These are phyloP conservation scores for Jackrogersella minutella DNA, from an alignment of 495 filamentous ascomycete genomes.

Conservation along the genomic window DNA sequence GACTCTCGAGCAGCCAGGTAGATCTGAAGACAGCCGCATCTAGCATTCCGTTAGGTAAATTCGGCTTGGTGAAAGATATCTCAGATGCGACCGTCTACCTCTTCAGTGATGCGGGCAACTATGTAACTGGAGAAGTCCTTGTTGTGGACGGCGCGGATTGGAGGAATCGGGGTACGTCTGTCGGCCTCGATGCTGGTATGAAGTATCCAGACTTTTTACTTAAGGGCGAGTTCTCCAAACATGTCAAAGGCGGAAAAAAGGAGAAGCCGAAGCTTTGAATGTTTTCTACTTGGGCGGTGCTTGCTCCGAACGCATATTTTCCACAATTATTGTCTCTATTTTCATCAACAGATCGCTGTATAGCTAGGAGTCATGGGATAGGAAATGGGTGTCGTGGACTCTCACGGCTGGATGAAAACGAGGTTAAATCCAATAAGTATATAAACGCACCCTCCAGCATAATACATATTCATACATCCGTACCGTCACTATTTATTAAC, in stretches of 20 bases:
- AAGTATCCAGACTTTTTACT: constrained; percentile 56
- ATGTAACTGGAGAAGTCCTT: constrained; percentile 78
- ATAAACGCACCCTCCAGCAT: too few relatives aligned
- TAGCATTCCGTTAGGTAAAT: constrained; percentile 71
- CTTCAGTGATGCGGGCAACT: constrained; percentile 83
- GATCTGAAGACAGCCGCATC: constrained; percentile 42
- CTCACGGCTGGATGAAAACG: neutral
- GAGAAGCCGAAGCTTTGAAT: constrained; percentile 52
- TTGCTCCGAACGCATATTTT: neutral
- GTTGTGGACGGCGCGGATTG: constrained; percentile 83
- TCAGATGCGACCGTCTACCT: constrained; percentile 91
- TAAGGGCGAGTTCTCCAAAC: constrained; percentile 50
- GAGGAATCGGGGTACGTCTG: constrained; percentile 59
- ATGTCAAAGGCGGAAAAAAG: constrained; percentile 53
- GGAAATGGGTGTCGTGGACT: neutral
- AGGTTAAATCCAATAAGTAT: too few relatives aligned
- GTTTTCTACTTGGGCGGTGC: neutral
- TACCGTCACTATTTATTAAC: too few relatives aligned
- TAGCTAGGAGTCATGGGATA: neutral
- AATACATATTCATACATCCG: too few relatives aligned
- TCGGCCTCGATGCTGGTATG: constrained; percentile 57
- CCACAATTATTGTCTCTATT: neutral
- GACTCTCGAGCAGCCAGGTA: constrained; percentile 55
- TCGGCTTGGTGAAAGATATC: constrained; percentile 86
- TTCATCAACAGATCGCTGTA: neutral